phyloP scores from a whole-genome alignment of 306 rosid genomes.

The Morella rubra region DNA sequence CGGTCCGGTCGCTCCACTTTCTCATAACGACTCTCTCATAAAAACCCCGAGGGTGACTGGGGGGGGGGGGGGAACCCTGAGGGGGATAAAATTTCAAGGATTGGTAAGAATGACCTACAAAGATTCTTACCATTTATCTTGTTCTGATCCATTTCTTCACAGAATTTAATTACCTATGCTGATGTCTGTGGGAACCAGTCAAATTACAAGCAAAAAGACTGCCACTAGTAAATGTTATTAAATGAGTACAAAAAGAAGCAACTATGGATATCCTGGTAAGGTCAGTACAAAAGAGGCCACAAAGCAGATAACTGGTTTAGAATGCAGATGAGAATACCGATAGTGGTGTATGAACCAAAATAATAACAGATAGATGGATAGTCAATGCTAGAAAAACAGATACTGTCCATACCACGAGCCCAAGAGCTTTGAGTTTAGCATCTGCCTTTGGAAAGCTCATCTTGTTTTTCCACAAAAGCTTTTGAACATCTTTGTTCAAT shows the following conservation, averaged over 20 bases:
- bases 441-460: constrained; percentile 76
- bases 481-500: constrained; percentile 74
- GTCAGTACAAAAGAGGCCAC: background rate
- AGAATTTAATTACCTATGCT: background rate
- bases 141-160: too few relatives aligned
- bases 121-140: background rate
- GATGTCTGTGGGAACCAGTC: background rate
- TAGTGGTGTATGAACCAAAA: background rate
- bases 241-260: background rate
- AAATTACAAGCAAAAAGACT: background rate
- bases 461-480: constrained; percentile 89
- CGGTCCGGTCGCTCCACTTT: too few relatives aligned
- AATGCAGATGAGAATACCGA: background rate
- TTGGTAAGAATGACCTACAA: background rate
- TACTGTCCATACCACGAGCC: constrained; percentile 55
- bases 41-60: too few relatives aligned
- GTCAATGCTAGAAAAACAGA: background rate
- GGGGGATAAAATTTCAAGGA: background rate
- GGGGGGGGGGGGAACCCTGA: too few relatives aligned
- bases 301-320: background rate
- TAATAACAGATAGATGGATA: background rate
- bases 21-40: too few relatives aligned
- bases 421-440: constrained; percentile 67
- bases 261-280: background rate
- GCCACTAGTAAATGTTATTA: background rate